These are phyloP conservation scores for Aquilaria malaccensis DNA, from an alignment of 345 rosid genomes.

Conservation along the genomic window DNA sequence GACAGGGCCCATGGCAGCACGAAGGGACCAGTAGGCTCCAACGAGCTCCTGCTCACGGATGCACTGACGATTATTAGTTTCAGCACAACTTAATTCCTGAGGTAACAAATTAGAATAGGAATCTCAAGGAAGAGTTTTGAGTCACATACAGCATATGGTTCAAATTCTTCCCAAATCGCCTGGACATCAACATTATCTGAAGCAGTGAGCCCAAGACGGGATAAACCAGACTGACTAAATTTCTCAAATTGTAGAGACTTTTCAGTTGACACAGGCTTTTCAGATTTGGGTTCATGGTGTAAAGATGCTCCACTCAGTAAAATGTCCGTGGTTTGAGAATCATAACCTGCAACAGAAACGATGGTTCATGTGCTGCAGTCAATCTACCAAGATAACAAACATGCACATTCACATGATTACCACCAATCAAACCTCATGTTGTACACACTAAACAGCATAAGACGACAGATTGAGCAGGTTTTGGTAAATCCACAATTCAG, in stretches of 20 bases:
- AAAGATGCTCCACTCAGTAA: slow-evolving; percentile 12
- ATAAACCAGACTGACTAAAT: slow-evolving; percentile 60
- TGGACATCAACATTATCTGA: slow-evolving; percentile 35
- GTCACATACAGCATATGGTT: slow-evolving; percentile 53
- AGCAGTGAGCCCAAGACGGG: slow-evolving; percentile 55
- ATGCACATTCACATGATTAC: too few relatives aligned
- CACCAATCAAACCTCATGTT: too few relatives aligned
- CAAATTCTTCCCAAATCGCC: slow-evolving; percentile 55
- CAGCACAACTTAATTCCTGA: too few relatives aligned
- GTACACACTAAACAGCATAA: too few relatives aligned
- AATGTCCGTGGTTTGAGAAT: slow-evolving; percentile 13
- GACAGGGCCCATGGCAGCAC: slow-evolving; percentile 86
- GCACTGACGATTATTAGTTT: too few relatives aligned
- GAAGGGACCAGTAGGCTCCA: slow-evolving; percentile 88
- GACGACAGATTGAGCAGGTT: too few relatives aligned
- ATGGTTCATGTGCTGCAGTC: too few relatives aligned
- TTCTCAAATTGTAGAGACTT: slow-evolving; percentile 50
- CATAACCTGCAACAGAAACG: slow-evolving; percentile 25
- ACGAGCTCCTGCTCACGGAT: slow-evolving; percentile 45
- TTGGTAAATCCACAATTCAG: too few relatives aligned
- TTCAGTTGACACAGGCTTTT: slow-evolving; percentile 18
- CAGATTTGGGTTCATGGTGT: slow-evolving; percentile 15
- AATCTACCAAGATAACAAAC: too few relatives aligned
- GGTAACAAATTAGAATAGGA: too few relatives aligned
- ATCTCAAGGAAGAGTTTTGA: background rate